Evolutionary conservation across 2,329 filamentous ascomycete species (phyloP), one percentile per base, ranked within the genome.

Genomic region (Talaromyces sp.): DNA sequence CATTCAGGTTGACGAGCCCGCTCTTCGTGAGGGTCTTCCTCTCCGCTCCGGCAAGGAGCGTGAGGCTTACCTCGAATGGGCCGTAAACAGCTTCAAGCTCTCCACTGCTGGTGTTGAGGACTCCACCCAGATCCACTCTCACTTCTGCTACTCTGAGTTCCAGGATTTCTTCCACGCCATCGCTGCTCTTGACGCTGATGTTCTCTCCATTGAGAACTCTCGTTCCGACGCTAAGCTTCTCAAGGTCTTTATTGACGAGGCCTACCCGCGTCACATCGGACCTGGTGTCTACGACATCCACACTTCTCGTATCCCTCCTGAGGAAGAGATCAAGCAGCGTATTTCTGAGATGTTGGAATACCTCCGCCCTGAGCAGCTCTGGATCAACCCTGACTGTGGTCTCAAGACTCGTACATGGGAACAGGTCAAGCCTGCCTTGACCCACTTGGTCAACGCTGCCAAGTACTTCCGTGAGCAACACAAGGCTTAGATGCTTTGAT

Each of bases 131-230:
- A 97, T 99, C 80, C 95, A 99, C 89, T 97, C 93, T 68, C 95
- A 99, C 86, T 99, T 99, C 91, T 99, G 95, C 82, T 99, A 99
- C 89, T 98, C 95, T 60, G 95, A 99, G 86, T 99, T 99, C 91
- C 95, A 99, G 84, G 95, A 99, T 86, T 99, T 99, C 87, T 99
- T 99, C 92, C 92, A 98, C 83, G 95, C 95, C 82, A 99, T 99
- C 73, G 92, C 95, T 69, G 93, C 95, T 66, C 89, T 99, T 68
- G 95, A 99, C 78, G 93, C 95, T 67, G 95, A 99, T 81, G 95
- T 99, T 67, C 88, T 99, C 74, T 96, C 91, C 76, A 99, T 99
- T 73, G 95, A 99, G 89, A 99, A 99, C 91, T 96, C 91, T 90
- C 99, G 99, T 90, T 96, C 91, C 73, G 95, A 99, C 75, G 95